Base-by-base conservation (phyloP, 345 rosid genomes). In the Ceriops decandra region DNA sequence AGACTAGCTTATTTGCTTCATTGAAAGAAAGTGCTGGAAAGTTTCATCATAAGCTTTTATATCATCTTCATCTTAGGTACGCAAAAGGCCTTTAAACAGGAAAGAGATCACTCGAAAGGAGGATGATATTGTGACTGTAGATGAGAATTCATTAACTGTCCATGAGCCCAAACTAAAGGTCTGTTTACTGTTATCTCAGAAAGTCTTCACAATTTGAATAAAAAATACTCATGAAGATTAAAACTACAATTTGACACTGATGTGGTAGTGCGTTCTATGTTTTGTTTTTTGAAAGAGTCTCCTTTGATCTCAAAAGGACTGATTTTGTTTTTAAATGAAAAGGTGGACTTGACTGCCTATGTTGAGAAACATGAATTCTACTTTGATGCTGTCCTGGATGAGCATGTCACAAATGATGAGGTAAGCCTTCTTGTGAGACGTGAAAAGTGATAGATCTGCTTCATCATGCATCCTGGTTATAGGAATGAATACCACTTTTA, bases 311-410 rank as follows among this genome's bases (percentile, higher is more conserved):
- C 32, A 64, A 62, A 24, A 51, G 51, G 38, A 63, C 64, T 71
- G 60, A 66, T 61, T 16, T 77, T 73, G 33, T 68, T 83, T 73
- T 81, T 68, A 70, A 73, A 53, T 81, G 77, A 52, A 74, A 81
- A 95, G 99, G 99, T 95, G 84, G 99, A 95, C 80, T 85, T 95
- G 85, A 95, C 99, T n/a, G 99, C 99, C 11, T 95, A 90, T 74
- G 84, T 86, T 74, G 99, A 95, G 81, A 95, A 89, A 82, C 99
- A 95, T 63, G 99, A 95, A 74, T 95, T 95, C 79, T 91, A 97
- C 74, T 95, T 95, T 73, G 99, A 95, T 86, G 99, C 97, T 71
- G 99, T 95, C 70, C 85, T 92, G 76, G 93, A 84, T 77, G 90
- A 95, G 82, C 68, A 72, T 62, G 93, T 95, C 56, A 75, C 87